phyloP scores from a whole-genome alignment of 2,329 filamentous ascomycete species.

The Rhinocladiella mackenziei region DNA sequence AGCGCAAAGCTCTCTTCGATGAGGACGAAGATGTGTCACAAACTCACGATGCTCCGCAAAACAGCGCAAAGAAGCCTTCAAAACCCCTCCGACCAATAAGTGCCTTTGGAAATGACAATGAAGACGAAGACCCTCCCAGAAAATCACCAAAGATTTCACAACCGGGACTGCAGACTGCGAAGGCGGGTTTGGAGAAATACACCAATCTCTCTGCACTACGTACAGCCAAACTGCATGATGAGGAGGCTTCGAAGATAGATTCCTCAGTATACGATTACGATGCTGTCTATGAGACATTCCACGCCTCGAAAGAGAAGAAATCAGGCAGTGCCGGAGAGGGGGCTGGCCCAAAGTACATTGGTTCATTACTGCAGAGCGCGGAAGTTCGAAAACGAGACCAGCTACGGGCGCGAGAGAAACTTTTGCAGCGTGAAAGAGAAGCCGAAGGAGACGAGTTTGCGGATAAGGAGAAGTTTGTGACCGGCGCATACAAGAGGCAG shows the following conservation, averaged over 20 bases:
- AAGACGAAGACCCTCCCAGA: slow-evolving; percentile 29
- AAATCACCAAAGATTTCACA: slow-evolving; percentile 34
- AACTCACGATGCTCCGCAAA: slow-evolving; percentile 18
- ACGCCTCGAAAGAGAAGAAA: slow-evolving; percentile 33
- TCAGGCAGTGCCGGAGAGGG: slow-evolving; percentile 14
- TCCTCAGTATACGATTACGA: slow-evolving; percentile 50
- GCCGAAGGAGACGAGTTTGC: slow-evolving; percentile 63
- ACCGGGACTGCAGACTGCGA: slow-evolving; percentile 22
- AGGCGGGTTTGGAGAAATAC: slow-evolving; percentile 33
- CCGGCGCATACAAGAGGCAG: slow-evolving; percentile 60
- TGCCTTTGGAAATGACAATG: slow-evolving; percentile 20
- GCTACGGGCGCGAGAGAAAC: slow-evolving; percentile 57
- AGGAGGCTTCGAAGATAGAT: slow-evolving; percentile 44
- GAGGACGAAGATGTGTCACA: slow-evolving; percentile 37
- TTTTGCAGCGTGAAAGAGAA: slow-evolving; percentile 58
- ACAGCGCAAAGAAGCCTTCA: slow-evolving; percentile 31
- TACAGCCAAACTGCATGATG: slow-evolving; percentile 43
- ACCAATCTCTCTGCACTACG: slow-evolving; percentile 46
- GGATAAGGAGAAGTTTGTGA: slow-evolving; percentile 66
- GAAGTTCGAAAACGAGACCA: slow-evolving; percentile 62
- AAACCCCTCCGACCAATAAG: slow-evolving; percentile 19
- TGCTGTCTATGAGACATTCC: slow-evolving; percentile 47
- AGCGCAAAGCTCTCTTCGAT: slow-evolving; percentile 48
- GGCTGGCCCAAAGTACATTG: slow-evolving; percentile 57
- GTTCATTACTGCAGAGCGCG: slow-evolving; percentile 55